These are phyloP conservation scores for Collybia mongolica DNA, from an alignment of 768 basidiomycete species.

Conservation along the genomic window DNA sequence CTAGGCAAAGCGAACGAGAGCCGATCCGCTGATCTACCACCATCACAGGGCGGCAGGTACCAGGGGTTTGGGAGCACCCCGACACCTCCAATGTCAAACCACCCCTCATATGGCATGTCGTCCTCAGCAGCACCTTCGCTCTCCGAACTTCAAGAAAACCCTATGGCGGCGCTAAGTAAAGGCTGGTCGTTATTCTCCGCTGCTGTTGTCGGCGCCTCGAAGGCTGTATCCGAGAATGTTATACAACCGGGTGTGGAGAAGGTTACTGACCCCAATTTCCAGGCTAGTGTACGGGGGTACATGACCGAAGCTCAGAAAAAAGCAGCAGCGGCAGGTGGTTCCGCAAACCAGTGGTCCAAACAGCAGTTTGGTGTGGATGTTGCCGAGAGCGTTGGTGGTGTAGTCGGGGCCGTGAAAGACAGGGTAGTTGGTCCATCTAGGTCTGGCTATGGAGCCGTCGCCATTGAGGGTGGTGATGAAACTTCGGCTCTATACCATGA, in stretches of 20 bases:
- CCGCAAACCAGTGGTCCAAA: constrained; percentile 79
- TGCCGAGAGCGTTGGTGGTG: constrained; percentile 69
- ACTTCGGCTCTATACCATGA: constrained; percentile 62
- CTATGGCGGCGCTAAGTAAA: constrained; percentile 81
- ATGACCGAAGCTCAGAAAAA: constrained; percentile 65
- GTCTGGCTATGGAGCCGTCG: constrained; percentile 48
- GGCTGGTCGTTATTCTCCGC: constrained; percentile 96
- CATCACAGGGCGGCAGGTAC: constrained; percentile 92
- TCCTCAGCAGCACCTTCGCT: constrained; percentile 80
- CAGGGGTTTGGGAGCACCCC: constrained; percentile 90
- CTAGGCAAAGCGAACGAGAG: constrained; percentile 81
- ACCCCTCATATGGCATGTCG: constrained; percentile 72
- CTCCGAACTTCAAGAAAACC: constrained; percentile 83
- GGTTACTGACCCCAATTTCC: constrained; percentile 78
- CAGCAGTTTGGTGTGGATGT: constrained; percentile 83
- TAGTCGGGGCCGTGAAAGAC: constrained; percentile 65
- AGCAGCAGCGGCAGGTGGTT: constrained; percentile 58
- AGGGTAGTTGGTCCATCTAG: constrained; percentile 52
- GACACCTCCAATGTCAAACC: constrained; percentile 50
- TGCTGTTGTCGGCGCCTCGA: constrained; percentile 76
- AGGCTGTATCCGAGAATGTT: constrained; percentile 79
- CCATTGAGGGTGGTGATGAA: constrained; percentile 49
- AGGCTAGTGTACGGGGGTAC: constrained; percentile 72
- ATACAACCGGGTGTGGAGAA: constrained; percentile 88
- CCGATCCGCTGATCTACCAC: constrained; percentile 78